A percentile compares a stretch with the other conserved stretches of the same genome.
phyloP scores from a whole-genome alignment of 2,329 filamentous ascomycete species.

The Neoarthrinium moseri region DNA sequence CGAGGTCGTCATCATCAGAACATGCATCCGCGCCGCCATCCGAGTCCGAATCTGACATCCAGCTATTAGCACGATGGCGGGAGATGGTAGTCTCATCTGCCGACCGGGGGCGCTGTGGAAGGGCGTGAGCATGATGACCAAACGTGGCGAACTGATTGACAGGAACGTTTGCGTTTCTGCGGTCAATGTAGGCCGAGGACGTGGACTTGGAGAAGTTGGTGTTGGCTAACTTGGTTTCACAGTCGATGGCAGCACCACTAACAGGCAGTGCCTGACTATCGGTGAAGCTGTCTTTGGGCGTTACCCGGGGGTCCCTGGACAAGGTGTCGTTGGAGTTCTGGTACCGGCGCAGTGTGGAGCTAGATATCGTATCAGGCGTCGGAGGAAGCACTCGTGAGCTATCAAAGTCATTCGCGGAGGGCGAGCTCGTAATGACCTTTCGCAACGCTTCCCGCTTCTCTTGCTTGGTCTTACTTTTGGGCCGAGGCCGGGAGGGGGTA shows the following conservation, averaged over 20 bases:
- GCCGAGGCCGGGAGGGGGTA: conserved; percentile 13
- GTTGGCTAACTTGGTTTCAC: background rate
- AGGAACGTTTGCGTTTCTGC: conserved; percentile 29
- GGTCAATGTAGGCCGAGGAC: no score
- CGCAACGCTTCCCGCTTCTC: conserved; percentile 49
- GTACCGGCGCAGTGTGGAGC: conserved; percentile 49
- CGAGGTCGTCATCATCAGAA: conserved; percentile 44
- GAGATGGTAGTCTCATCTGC: conserved; percentile 45
- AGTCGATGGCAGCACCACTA: conserved; percentile 6
- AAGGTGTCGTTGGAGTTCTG: conserved; percentile 51
- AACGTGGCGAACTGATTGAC: conserved; percentile 24
- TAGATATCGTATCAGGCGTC: conserved; percentile 60
- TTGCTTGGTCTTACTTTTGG: conserved; percentile 32
- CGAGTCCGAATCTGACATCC: conserved; percentile 47
- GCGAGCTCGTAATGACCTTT: conserved; percentile 47
- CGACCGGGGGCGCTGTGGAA: conserved; percentile 43
- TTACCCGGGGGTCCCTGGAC: conserved; percentile 26
- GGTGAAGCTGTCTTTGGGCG: conserved; percentile 29
- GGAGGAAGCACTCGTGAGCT: conserved; percentile 50
- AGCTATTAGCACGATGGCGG: conserved; percentile 36
- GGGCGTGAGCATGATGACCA: conserved; percentile 20
- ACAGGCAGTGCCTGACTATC: background rate
- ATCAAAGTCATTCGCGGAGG: conserved; percentile 35
- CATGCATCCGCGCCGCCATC: conserved; percentile 39
- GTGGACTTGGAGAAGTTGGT: conserved; percentile 18